A percentile compares a stretch with the other conserved stretches of the same genome.
These are phyloP conservation scores for Rhododendron ferrugineum DNA, from an alignment of 148 eudicot species.

Conservation along the genomic window DNA sequence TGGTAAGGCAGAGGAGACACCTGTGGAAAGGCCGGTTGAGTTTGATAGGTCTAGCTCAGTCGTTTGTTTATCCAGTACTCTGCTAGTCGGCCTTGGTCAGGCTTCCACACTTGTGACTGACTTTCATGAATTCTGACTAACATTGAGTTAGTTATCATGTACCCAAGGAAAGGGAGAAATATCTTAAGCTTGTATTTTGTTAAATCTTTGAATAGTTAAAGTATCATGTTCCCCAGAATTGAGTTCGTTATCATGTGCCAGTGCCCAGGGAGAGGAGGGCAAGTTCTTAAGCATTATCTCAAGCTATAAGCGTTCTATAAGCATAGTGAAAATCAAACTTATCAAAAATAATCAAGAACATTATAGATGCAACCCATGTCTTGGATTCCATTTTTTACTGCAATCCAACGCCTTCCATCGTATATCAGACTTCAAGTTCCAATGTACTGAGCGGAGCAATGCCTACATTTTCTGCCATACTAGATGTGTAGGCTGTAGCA, in stretches of 20 bases:
- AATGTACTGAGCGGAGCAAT: neutral
- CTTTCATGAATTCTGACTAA: neutral
- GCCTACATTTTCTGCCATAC: neutral
- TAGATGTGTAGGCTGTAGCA: neutral
- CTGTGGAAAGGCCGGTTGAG: neutral
- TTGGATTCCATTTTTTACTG: neutral
- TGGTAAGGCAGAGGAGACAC: neutral
- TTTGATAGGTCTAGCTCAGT: neutral
- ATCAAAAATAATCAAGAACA: neutral
- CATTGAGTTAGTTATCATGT: neutral
- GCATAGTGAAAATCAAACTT: neutral
- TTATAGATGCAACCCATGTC: neutral
- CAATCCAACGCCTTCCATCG: neutral
- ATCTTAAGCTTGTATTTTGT: neutral
- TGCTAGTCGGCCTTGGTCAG: neutral
- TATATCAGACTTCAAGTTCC: neutral
- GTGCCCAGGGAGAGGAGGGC: neutral
- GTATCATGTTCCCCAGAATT: neutral
- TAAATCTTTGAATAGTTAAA: neutral
- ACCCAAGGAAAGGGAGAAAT: neutral
- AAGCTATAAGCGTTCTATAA: neutral
- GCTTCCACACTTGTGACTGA: neutral
- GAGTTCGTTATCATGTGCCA: neutral
- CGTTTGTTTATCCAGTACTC: neutral
- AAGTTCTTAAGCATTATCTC: neutral